Percentiles rank a stretch among this genome's conserved stretches.
Conservation (phyloP, 257 asterid genomes). For the Nicotiana paniculata region DNA sequence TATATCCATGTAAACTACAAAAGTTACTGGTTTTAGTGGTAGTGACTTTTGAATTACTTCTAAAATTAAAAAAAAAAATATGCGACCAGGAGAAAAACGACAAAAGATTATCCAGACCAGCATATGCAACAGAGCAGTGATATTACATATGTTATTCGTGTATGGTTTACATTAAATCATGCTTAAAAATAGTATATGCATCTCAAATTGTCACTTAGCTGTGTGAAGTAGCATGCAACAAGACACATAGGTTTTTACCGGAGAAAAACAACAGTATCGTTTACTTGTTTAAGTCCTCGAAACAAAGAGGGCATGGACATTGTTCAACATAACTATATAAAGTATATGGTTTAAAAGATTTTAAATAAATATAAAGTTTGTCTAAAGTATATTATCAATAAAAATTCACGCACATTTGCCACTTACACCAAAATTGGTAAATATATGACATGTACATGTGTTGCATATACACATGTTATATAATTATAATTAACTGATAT, state of each 20-base stretch:
- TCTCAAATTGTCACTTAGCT: not conserved
- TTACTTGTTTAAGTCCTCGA: not conserved
- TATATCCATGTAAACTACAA: not conserved
- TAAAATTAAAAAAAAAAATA: not conserved
- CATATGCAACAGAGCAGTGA: not conserved
- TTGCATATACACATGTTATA: not conserved
- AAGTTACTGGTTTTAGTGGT: not conserved
- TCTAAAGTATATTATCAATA: not conserved
- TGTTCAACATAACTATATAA: too few species aligned
- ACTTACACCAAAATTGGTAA: not conserved
- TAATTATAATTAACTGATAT: too few species aligned
- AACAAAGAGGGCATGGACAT: too few species aligned
- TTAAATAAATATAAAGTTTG: not conserved
- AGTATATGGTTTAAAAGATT: not conserved
- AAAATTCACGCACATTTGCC: not conserved
- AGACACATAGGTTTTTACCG: not conserved
- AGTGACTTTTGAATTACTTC: not conserved
- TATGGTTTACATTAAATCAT: not conserved
- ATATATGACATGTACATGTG: not conserved
- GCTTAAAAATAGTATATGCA: too few species aligned
- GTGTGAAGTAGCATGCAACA: not conserved
- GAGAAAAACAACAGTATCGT: not conserved
- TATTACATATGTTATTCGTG: not conserved
- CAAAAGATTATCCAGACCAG: not conserved
- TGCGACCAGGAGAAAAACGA: not conserved